Percentiles rank a stretch among this genome's conserved stretches.
These are phyloP conservation scores for Colletotrichum spinosum DNA, from an alignment of 2,329 filamentous ascomycete genomes.

Conservation along the genomic window DNA sequence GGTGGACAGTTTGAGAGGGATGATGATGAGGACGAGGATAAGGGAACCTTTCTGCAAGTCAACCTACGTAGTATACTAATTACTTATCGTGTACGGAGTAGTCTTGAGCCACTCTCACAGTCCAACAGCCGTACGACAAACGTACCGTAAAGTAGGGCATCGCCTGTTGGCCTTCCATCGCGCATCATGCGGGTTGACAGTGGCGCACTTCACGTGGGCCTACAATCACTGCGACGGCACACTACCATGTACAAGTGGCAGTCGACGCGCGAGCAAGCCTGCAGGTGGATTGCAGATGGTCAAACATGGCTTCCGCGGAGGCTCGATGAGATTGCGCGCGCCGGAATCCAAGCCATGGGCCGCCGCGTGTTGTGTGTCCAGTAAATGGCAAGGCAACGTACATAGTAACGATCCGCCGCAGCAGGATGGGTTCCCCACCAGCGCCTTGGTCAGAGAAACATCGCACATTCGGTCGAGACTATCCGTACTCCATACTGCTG, in stretches of 20 bases:
- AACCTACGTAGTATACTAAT: no score
- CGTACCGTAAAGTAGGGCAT: no score
- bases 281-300: conserved; percentile 20
- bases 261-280: conserved; percentile 15
- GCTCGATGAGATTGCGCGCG: no score
- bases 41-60: background rate
- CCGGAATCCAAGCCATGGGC: no score
- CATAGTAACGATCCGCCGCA: no score
- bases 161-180: no score
- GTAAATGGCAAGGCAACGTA: no score
- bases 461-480: background rate
- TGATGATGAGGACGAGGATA: background rate
- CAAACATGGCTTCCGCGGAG: background rate
- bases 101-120: conserved; percentile 6
- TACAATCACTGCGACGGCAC: no score
- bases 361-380: no score
- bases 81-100: background rate
- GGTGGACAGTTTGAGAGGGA: background rate
- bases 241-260: no score
- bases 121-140: background rate
- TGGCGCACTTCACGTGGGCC: conserved; percentile 17
- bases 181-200: conserved; percentile 23
- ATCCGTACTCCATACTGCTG: background rate
- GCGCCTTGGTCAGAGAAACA: background rate
- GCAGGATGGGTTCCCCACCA: no score